phyloP scores from a whole-genome alignment of 352 stramenopile species.

The Elongisporangium senticosum region DNA sequence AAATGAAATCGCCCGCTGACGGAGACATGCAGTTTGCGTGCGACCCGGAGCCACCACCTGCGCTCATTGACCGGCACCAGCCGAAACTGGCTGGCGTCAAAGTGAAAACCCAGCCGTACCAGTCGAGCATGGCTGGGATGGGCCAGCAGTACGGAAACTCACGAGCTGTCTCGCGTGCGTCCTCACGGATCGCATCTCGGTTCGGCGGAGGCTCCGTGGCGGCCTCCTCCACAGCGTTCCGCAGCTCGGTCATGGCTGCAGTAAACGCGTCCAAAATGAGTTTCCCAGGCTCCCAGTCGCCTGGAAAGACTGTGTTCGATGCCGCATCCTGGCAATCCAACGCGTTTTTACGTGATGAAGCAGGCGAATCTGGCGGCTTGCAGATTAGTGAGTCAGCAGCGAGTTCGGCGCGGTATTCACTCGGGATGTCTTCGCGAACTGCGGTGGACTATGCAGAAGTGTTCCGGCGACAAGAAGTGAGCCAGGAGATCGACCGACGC shows the following conservation, averaged over 20 bases:
- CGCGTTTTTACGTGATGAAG: background rate
- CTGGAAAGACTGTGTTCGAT: constrained; percentile 7
- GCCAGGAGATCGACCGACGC: constrained; percentile 33
- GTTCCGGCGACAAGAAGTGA: constrained; percentile 36
- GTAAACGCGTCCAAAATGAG: constrained; percentile 28
- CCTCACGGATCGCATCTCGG: constrained; percentile 25
- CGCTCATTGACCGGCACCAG: constrained; percentile 15
- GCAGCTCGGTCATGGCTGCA: constrained; percentile 12
- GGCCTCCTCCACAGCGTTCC: constrained; percentile 10
- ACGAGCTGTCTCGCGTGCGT: constrained; percentile 21
- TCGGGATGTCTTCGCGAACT: constrained; percentile 11
- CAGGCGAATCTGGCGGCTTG: background rate
- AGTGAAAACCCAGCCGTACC: constrained; percentile 10
- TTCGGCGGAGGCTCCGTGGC: constrained; percentile 14
- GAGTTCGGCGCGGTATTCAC: constrained; percentile 8
- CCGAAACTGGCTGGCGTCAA: constrained; percentile 16
- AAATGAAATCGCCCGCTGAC: constrained; percentile 6
- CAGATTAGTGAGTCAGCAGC: background rate
- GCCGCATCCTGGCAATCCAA: constrained; percentile 5
- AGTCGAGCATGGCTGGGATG: constrained; percentile 4
- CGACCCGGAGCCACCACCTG: constrained; percentile 10
- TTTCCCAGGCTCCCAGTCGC: constrained; percentile 4
- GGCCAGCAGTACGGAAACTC: constrained; percentile 5
- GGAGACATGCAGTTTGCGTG: constrained; percentile 12
- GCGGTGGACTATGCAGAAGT: constrained; percentile 29